These are phyloP conservation scores for Penicillium ucsense DNA, from an alignment of 495 filamentous ascomycete genomes.

Conservation along the genomic window DNA sequence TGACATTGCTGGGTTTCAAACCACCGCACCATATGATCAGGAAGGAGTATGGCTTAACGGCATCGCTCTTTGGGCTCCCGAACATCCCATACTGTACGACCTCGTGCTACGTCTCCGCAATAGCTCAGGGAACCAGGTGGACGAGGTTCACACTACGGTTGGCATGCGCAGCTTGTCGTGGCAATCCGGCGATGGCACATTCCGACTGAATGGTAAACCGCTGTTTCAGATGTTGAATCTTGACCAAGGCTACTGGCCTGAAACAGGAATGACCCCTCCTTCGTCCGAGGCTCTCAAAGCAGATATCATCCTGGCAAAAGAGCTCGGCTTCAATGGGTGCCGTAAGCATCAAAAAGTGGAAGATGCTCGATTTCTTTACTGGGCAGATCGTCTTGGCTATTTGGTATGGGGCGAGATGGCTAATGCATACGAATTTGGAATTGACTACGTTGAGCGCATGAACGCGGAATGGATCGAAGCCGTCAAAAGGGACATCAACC, in stretches of 20 bases:
- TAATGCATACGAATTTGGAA: constrained; percentile 39
- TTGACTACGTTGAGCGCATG: constrained; percentile 43
- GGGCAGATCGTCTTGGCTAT: constrained; percentile 32
- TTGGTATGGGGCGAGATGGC: constrained; percentile 35
- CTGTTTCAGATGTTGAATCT: constrained; percentile 29
- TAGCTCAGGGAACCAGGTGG: constrained; percentile 8
- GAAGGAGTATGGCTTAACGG: constrained; percentile 19
- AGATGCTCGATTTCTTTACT: constrained; percentile 28
- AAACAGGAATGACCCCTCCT: constrained; percentile 30
- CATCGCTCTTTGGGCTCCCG: constrained; percentile 29
- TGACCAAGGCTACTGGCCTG: constrained; percentile 32
- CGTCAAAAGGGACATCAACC: constrained; percentile 49
- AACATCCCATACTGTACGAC: constrained; percentile 30
- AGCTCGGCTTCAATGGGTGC: constrained; percentile 27
- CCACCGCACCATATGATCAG: constrained; percentile 4
- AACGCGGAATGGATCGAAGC: constrained; percentile 47
- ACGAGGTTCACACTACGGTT: constrained; percentile 22
- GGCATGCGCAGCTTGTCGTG: constrained; percentile 30
- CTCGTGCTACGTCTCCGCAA: constrained; percentile 19
- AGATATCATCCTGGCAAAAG: constrained; percentile 25
- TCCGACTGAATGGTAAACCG: constrained; percentile 29
- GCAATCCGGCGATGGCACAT: constrained; percentile 27
- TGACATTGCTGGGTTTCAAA: constrained; percentile 2
- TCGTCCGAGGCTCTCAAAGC: constrained; percentile 21
- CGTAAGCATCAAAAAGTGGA: constrained; percentile 37